These are phyloP conservation scores for Mentha longifolia DNA, from an alignment of 257 asterid species.

Conservation along the genomic window DNA sequence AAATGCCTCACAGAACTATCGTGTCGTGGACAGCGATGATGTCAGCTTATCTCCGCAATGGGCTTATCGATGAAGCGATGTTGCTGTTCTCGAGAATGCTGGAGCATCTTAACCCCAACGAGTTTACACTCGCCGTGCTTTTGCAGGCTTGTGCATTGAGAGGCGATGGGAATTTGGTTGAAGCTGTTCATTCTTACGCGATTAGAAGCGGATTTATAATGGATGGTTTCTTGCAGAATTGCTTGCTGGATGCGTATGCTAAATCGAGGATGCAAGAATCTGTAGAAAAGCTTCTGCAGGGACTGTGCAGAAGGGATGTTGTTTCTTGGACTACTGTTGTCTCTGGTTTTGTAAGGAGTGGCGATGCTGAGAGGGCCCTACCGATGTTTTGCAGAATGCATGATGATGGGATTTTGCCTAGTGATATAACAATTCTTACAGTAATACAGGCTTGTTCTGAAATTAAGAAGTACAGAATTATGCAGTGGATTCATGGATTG, in stretches of 20 bases:
- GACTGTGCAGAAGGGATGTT: conserved; percentile 39
- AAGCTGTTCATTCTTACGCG: conserved; percentile 38
- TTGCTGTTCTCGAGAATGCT: conserved; percentile 40
- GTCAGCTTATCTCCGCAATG: conserved; percentile 39
- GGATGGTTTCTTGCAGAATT: conserved; percentile 46
- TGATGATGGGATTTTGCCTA: conserved; percentile 44
- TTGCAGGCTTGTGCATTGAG: conserved; percentile 45
- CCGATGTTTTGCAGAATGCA: conserved; percentile 42
- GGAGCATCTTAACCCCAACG: conserved; percentile 54
- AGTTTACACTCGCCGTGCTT: conserved; percentile 47
- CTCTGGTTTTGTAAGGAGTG: conserved; percentile 40
- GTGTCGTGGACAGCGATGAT: conserved; percentile 62
- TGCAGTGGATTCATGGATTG: conserved; percentile 53
- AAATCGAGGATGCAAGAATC: conserved; percentile 40
- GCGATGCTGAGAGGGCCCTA: conserved; percentile 40
- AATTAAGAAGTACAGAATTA: conserved; percentile 18
- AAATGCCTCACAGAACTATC: conserved; percentile 52
- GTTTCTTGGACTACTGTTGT: conserved; percentile 56
- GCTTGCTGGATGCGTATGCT: conserved; percentile 48
- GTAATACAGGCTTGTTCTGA: conserved; percentile 45
- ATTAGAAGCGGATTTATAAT: conserved; percentile 33
- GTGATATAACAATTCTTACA: conserved; percentile 44
- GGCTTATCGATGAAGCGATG: conserved; percentile 34
- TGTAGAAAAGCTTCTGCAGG: conserved; percentile 38
- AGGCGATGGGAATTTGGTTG: conserved; percentile 35